Evolutionary conservation across 2,329 filamentous ascomycete genomes (phyloP).

Genomic region (Hymenoscyphus albidus): DNA sequence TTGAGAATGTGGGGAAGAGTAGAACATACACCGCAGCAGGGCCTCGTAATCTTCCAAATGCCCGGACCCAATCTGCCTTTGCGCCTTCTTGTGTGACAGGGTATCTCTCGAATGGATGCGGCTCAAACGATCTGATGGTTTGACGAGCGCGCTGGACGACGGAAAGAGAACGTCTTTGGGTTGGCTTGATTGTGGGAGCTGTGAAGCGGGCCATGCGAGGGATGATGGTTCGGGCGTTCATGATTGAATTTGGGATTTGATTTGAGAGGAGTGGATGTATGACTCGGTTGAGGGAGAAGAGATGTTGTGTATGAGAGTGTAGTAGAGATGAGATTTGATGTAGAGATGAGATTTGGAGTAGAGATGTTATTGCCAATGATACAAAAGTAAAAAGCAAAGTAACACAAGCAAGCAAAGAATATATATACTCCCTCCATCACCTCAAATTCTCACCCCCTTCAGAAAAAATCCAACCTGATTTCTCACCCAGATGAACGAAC

Average conservation of each 20-base stretch:
- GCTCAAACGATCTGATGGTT: slow-evolving; percentile 18
- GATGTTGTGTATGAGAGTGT: not conserved
- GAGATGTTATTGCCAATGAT: not conserved
- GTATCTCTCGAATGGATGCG: slow-evolving; percentile 24
- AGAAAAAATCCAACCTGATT: not conserved
- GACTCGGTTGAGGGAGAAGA: not conserved
- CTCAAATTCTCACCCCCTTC: not conserved
- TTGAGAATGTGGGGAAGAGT: not conserved
- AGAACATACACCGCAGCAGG: slow-evolving; percentile 23
- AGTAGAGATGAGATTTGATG: not conserved
- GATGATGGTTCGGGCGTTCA: slow-evolving; percentile 3
- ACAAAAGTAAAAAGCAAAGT: not conserved
- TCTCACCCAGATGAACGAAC: not conserved
- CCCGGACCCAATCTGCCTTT: slow-evolving; percentile 23
- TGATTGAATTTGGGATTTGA: not conserved
- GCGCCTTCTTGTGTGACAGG: slow-evolving; percentile 14
- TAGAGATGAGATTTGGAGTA: not conserved
- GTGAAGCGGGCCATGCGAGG: not conserved
- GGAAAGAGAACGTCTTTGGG: slow-evolving; percentile 19
- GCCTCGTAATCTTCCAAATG: slow-evolving; percentile 15
- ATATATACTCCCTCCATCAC: slow-evolving; percentile 5
- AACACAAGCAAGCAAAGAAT: not conserved
- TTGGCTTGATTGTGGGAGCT: slow-evolving; percentile 14
- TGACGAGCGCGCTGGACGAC: slow-evolving; percentile 18
- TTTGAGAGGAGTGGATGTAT: not conserved